Evolutionary conservation across 495 filamentous ascomycete species (phyloP).

Genomic region (Hypoxylon crocopeplum): DNA sequence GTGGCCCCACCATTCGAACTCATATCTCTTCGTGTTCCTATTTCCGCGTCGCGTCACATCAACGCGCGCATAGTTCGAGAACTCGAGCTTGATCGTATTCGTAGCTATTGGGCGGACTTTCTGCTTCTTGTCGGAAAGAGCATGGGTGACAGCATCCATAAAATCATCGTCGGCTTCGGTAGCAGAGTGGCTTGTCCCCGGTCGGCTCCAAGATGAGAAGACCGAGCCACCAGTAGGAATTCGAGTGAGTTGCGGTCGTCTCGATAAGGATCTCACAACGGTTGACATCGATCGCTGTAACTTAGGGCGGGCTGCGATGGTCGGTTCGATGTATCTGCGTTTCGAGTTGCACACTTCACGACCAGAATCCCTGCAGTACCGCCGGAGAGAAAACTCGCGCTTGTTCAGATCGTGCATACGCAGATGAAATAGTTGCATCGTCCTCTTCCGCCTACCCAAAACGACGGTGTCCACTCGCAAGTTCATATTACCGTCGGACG

Average conservation of each 20-base stretch:
- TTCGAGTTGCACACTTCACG: slow-evolving; percentile 90
- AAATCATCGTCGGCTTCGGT: slow-evolving; percentile 57
- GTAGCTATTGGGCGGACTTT: slow-evolving; percentile 57
- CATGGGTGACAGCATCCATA: slow-evolving; percentile 47
- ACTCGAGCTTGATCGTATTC: slow-evolving; percentile 87
- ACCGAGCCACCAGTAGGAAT: slow-evolving; percentile 52
- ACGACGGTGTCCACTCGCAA: slow-evolving; percentile 85
- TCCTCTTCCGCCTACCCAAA: slow-evolving; percentile 62
- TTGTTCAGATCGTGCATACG: slow-evolving; percentile 91
- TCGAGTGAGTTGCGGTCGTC: slow-evolving; percentile 61
- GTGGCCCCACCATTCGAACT: slow-evolving; percentile 90
- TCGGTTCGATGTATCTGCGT: slow-evolving; percentile 68
- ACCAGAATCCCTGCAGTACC: slow-evolving; percentile 92
- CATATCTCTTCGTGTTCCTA: slow-evolving; percentile 78
- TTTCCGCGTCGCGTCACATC: slow-evolving; percentile 76
- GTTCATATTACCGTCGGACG: slow-evolving; percentile 96
- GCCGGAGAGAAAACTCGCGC: slow-evolving; percentile 87
- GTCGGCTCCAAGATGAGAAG: slow-evolving; percentile 49
- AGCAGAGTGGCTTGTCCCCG: slow-evolving; percentile 50
- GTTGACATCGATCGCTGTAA: slow-evolving; percentile 77
- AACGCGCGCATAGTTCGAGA: slow-evolving; percentile 96
- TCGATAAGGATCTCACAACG: slow-evolving; percentile 72
- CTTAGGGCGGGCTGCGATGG: slow-evolving; percentile 45
- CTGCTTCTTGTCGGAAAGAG: slow-evolving; percentile 45
- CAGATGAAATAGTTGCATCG: slow-evolving; percentile 89